These are phyloP conservation scores for Suillus cothurnatus DNA, from an alignment of 768 basidiomycete species.

Conservation along the genomic window DNA sequence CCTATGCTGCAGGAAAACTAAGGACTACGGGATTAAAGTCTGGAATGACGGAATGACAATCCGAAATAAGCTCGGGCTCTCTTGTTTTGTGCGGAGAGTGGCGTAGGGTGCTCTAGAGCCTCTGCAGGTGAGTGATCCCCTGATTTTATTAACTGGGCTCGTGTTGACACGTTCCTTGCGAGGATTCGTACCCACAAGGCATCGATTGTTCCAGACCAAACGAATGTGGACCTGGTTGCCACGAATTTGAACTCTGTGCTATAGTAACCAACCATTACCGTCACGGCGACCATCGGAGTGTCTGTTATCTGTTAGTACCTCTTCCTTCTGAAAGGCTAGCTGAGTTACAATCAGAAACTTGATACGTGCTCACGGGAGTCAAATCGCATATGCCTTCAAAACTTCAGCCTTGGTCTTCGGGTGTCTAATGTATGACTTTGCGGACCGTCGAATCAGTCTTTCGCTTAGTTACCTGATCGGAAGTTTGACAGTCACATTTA, in stretches of 20 bases:
- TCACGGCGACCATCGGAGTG: constrained; percentile 47
- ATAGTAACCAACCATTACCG: constrained; percentile 55
- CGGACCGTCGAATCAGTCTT: constrained; percentile 44
- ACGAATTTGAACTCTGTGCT: constrained; percentile 50
- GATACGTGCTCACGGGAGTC: constrained; percentile 63
- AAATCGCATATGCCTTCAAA: constrained; percentile 78
- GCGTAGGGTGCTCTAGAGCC: constrained; percentile 39
- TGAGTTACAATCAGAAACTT: constrained; percentile 57
- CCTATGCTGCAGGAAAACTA: neutral
- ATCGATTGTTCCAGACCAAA: constrained; percentile 80
- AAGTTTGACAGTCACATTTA: constrained; percentile 8
- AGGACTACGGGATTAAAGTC: neutral
- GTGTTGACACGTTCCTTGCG: constrained; percentile 27
- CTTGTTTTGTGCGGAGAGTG: constrained; percentile 45
- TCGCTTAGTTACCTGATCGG: neutral
- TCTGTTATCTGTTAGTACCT: constrained; percentile 11
- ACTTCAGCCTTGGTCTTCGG: constrained; percentile 70
- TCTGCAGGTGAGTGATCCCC: constrained; percentile 48
- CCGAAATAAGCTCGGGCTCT: neutral
- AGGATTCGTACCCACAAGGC: constrained; percentile 75
- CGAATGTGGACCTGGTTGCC: constrained; percentile 59
- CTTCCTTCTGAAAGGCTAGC: neutral
- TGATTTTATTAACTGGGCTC: neutral
- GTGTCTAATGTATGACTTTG: constrained; percentile 80
- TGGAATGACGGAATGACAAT: no score